Percentiles rank a stretch among this genome's conserved stretches.
Evolutionary conservation across 75 land plant genomes (phyloP).

Genomic region (Pinus tabuliformis): DNA sequence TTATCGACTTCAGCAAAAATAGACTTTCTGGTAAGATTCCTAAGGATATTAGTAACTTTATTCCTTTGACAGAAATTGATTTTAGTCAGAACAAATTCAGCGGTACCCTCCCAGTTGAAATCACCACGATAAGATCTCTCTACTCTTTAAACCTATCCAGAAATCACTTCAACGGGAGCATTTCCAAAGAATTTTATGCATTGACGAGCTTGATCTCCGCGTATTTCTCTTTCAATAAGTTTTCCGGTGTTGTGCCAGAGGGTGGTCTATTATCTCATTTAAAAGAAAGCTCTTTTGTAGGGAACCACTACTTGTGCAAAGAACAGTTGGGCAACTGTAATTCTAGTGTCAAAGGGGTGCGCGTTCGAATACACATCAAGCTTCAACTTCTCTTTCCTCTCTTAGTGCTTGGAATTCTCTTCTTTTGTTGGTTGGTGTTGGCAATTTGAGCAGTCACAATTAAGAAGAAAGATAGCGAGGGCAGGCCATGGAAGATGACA

Average conservation of each 20-base stretch:
- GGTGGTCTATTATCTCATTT: neutral
- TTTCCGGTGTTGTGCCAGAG: slow-evolving; percentile 31
- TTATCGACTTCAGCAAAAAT: no score
- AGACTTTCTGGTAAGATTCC: slow-evolving; percentile 51
- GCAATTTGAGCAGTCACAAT: slow-evolving; percentile 33
- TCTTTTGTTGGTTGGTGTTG: slow-evolving; percentile 28
- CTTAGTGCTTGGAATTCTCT: slow-evolving; percentile 42
- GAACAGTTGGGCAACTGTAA: slow-evolving; percentile 5
- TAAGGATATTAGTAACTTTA: slow-evolving; percentile 14
- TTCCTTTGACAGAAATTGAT: slow-evolving; percentile 24
- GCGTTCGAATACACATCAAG: neutral
- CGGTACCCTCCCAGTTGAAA: slow-evolving; percentile 22
- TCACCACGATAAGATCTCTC: slow-evolving; percentile 18
- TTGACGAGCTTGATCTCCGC: slow-evolving; percentile 13
- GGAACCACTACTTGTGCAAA: slow-evolving; percentile 42
- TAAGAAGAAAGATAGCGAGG: slow-evolving; percentile 6
- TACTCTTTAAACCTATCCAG: slow-evolving; percentile 21
- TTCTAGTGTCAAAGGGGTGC: no score
- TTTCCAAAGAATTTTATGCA: slow-evolving; percentile 13
- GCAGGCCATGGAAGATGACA: slow-evolving; percentile 58
- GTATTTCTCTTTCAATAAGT: slow-evolving; percentile 50
- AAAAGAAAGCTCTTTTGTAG: slow-evolving; percentile 26
- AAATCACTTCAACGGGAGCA: slow-evolving; percentile 21
- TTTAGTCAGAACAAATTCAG: slow-evolving; percentile 24
- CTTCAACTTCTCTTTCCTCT: neutral